Base-by-base conservation (phyloP, 2,329 filamentous ascomycete genomes). In the Grosmannia penicillata region DNA sequence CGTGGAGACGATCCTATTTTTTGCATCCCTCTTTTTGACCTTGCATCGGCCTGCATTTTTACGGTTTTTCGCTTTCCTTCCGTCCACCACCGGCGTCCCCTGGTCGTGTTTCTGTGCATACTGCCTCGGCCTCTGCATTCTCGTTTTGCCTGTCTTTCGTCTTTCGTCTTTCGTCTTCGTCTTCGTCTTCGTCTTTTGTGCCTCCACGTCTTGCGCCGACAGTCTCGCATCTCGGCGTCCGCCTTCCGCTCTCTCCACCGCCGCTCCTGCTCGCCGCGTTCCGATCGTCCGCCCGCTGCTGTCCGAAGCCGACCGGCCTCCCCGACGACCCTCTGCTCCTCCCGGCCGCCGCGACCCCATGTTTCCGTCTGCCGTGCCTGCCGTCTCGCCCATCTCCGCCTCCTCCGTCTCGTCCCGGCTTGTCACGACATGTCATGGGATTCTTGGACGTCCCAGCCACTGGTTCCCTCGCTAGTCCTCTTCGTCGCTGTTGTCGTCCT, bases 401-500 rank as follows among this genome's bases (percentile, higher is more conserved):
- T 43, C 40, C 47, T 42, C 41, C 37, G 33, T 41, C 35, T 27
- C 27, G 38, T 29, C 32, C 22, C 34, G 37, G 41, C 42, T 48
- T 45, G 48, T 47, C 53, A 48, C 62, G 62, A 56, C 58, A 65
- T 65, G 62, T 63, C 59, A 66, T 66, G 62, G 62, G 60, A 54
- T 57, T 58, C 59, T 59, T 63, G 57, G 60, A 57, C 61, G 52
- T 54, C 56, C 49, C 55, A 54, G 44, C 45, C 54, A 48, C 53
- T 58, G 49, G 56, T 63, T 52, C 58, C 61, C 47, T 60, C 60
- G 45, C 49, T 65, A 48, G 56, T 64, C 42, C 56, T 66, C 51
- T 48, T 58, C 49, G 59, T 55, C 48, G 55, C 58, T 46, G 53
- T 59, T 45, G 48, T 64, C 37, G 56, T 58, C 47, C 62, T 62